These are phyloP conservation scores for Vicia villosa DNA, from an alignment of 306 rosid genomes.

Conservation along the genomic window DNA sequence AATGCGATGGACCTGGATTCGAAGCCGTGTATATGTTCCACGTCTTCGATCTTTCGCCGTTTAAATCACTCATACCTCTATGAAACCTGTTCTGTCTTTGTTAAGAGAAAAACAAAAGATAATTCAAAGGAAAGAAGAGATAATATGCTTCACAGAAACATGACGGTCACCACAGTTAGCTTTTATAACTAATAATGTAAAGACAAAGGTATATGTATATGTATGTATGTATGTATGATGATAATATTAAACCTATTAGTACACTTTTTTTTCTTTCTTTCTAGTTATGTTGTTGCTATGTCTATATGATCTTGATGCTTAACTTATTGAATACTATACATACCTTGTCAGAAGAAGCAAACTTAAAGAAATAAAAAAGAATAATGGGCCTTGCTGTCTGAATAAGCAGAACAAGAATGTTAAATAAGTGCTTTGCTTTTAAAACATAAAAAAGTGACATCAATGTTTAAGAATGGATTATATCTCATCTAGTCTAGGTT, in stretches of 20 bases:
- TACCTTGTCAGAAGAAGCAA: slow-evolving; percentile 82
- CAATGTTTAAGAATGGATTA: slow-evolving; percentile 46
- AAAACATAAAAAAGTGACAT: slow-evolving; percentile 54
- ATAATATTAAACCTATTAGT: slow-evolving; percentile 49
- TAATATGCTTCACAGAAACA: slow-evolving; percentile 48
- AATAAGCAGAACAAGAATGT: slow-evolving; percentile 49
- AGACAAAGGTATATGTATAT: slow-evolving; percentile 56
- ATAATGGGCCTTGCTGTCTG: slow-evolving; percentile 75
- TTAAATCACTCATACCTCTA: slow-evolving; percentile 54
- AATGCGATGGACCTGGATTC: slow-evolving; percentile 49
- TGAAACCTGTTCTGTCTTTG: slow-evolving; percentile 15
- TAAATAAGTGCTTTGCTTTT: slow-evolving; percentile 43
- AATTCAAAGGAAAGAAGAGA: slow-evolving; percentile 29
- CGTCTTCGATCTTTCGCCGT: slow-evolving; percentile 59
- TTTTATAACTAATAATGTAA: slow-evolving; percentile 60
- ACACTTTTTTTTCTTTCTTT: slow-evolving; percentile 30
- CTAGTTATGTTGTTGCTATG: slow-evolving; percentile 46
- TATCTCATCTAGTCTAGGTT: slow-evolving; percentile 34
- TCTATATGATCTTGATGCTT: slow-evolving; percentile 70
- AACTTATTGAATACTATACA: slow-evolving; percentile 75
- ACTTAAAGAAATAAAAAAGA: slow-evolving; percentile 64
- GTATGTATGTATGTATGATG: slow-evolving; percentile 38
- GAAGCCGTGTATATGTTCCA: slow-evolving; percentile 68
- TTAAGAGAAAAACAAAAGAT: background rate
- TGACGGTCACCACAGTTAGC: slow-evolving; percentile 38